These are phyloP conservation scores for Suillus spraguei DNA, from an alignment of 768 basidiomycete species.

Conservation along the genomic window DNA sequence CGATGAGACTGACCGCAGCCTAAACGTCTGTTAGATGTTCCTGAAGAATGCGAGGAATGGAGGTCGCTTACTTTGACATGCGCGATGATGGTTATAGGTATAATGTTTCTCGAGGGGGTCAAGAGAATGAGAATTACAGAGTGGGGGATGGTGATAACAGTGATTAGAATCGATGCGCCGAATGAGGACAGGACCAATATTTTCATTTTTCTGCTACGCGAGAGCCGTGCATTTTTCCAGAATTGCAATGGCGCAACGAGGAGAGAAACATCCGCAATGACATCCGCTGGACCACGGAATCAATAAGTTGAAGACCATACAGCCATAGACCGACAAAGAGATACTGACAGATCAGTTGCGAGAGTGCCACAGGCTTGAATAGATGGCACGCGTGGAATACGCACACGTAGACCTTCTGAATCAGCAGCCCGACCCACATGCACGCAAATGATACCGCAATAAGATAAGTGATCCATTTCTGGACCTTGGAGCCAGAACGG, in stretches of 20 bases:
- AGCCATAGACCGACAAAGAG: not conserved
- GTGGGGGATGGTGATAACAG: conserved; percentile 21
- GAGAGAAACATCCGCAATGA: not conserved
- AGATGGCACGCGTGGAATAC: conserved; percentile 14
- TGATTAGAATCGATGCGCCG: conserved; percentile 26
- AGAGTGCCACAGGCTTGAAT: conserved; percentile 9
- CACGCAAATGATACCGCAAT: conserved; percentile 22
- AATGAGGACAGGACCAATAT: conserved; percentile 24
- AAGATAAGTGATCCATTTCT: conserved; percentile 10
- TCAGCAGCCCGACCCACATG: conserved; percentile 13
- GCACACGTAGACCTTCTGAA: conserved; percentile 19
- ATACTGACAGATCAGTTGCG: conserved; percentile 25
- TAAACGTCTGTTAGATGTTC: not conserved
- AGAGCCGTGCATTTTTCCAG: conserved; percentile 18
- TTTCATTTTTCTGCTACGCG: conserved; percentile 17
- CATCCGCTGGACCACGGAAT: not conserved
- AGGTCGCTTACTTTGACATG: conserved; percentile 22
- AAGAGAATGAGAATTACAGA: conserved; percentile 12
- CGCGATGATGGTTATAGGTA: conserved; percentile 18
- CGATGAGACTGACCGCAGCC: conserved; percentile 26
- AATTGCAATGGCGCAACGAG: conserved; percentile 13
- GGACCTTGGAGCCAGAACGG: conserved; percentile 16
- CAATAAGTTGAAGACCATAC: not conserved
- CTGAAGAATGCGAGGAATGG: not conserved
- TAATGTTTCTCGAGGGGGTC: conserved; percentile 7